Evolutionary conservation across 768 basidiomycete genomes (phyloP).

Genomic region (Sporobolomyces phaffii): DNA sequence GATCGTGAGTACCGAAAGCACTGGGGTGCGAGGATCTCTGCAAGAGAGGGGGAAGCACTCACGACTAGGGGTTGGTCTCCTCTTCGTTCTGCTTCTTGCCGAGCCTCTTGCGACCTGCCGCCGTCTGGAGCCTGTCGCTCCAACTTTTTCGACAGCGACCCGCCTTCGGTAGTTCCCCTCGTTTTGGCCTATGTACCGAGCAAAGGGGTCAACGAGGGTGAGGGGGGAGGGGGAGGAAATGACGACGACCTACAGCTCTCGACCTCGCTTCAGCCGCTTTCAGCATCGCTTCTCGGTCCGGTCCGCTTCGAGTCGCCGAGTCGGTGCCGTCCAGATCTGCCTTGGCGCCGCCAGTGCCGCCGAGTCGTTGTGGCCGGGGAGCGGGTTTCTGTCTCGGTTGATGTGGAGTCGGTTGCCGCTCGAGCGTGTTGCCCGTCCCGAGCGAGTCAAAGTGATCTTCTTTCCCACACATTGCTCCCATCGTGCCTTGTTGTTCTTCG

Average conservation of each 20-base stretch:
- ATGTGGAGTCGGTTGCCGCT: neutral
- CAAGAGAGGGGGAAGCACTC: neutral
- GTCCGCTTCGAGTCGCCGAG: neutral
- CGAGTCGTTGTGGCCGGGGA: constrained; percentile 9
- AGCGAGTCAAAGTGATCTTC: constrained; percentile 31
- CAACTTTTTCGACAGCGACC: constrained; percentile 15
- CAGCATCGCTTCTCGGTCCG: constrained; percentile 17
- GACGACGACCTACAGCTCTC: neutral
- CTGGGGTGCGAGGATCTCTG: too few relatives aligned
- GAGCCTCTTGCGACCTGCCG: constrained; percentile 10
- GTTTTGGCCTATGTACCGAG: neutral
- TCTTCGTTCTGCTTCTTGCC: constrained; percentile 15
- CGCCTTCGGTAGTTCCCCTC: neutral
- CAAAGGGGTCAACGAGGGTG: too few relatives aligned
- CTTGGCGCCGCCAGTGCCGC: neutral
- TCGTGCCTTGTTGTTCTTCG: neutral
- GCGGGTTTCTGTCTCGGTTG: neutral
- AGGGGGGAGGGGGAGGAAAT: neutral
- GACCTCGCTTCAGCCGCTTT: constrained; percentile 11
- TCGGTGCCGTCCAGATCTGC: neutral
- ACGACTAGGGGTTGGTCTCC: neutral
- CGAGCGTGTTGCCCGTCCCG: neutral
- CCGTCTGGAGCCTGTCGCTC: constrained; percentile 11
- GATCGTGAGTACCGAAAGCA: too few relatives aligned
- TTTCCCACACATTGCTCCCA: constrained; percentile 27